phyloP scores from a whole-genome alignment of 441 rosid species.

The Dalechampia spathulata region DNA sequence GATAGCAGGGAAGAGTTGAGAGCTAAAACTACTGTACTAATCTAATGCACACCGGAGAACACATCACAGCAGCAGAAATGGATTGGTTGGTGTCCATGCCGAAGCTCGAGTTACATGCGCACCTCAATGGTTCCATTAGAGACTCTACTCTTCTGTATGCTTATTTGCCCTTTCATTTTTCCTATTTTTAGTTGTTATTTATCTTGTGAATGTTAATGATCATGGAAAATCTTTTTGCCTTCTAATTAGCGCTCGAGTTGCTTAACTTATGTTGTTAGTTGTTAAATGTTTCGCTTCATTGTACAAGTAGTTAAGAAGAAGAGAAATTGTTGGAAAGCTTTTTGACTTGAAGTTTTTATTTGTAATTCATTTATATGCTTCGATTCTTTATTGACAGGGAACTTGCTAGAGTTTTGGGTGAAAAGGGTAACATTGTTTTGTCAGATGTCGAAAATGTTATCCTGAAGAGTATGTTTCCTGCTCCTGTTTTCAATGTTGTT shows the following conservation, averaged over 20 bases:
- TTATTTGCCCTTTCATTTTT: neutral
- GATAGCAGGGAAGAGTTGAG: too few species aligned
- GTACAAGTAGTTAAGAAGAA: neutral
- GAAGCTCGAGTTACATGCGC: slow-evolving; percentile 92
- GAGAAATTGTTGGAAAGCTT: neutral
- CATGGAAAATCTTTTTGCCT: neutral
- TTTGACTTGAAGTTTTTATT: neutral
- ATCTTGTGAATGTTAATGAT: neutral
- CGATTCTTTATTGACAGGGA: slow-evolving; percentile 40
- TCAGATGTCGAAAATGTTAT: slow-evolving; percentile 80
- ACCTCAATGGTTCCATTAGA: slow-evolving; percentile 93
- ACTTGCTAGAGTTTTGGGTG: slow-evolving; percentile 75
- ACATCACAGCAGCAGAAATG: slow-evolving; percentile 34
- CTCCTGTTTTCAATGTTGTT: neutral
- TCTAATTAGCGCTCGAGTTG: neutral
- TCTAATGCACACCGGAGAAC: too few species aligned
- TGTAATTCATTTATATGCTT: neutral
- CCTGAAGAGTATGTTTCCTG: slow-evolving; percentile 47
- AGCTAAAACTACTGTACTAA: too few species aligned
- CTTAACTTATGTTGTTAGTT: neutral
- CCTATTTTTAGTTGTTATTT: neutral
- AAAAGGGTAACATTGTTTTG: slow-evolving; percentile 53
- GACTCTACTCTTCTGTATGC: slow-evolving; percentile 77
- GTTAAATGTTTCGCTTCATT: neutral
- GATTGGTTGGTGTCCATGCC: slow-evolving; percentile 69